Percentiles rank a stretch among this genome's conserved stretches.
phyloP scores from a whole-genome alignment of 2,329 filamentous ascomycete species.

The Dactylellina haptotyla region DNA sequence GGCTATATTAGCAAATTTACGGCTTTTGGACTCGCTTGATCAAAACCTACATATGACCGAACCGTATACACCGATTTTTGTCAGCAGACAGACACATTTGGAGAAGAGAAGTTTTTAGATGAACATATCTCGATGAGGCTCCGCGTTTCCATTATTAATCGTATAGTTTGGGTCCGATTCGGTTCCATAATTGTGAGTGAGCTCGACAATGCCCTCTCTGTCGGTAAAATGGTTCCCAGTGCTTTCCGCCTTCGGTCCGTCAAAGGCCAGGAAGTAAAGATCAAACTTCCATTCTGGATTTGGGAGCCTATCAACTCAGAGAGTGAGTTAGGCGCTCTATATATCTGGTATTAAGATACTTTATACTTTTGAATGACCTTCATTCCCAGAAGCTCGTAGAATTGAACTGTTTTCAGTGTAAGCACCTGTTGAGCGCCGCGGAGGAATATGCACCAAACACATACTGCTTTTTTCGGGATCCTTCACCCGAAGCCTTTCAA shows the following conservation, averaged over 20 bases:
- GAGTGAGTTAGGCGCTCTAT: background rate
- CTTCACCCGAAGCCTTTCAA: slow-evolving; percentile 86
- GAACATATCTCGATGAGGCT: slow-evolving; percentile 69
- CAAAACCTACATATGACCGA: slow-evolving; percentile 57
- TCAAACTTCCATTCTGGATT: slow-evolving; percentile 92
- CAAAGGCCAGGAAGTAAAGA: slow-evolving; percentile 93
- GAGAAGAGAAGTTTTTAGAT: background rate
- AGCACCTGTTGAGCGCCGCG: background rate
- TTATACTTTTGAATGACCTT: slow-evolving; percentile 79
- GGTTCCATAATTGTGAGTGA: slow-evolving; percentile 80
- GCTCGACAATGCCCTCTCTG: slow-evolving; percentile 88
- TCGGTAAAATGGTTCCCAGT: slow-evolving; percentile 79
- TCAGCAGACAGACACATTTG: slow-evolving; percentile 32
- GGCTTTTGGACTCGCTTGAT: background rate
- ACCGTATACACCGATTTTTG: slow-evolving; percentile 54
- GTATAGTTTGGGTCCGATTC: slow-evolving; percentile 84
- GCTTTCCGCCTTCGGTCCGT: slow-evolving; percentile 78
- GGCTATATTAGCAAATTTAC: background rate
- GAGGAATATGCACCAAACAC: slow-evolving; percentile 18
- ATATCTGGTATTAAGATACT: background rate
- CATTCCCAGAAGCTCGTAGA: slow-evolving; percentile 93
- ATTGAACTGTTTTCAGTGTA: slow-evolving; percentile 71
- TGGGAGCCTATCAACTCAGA: slow-evolving; percentile 59
- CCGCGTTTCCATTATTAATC: slow-evolving; percentile 87
- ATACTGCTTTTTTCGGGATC: slow-evolving; percentile 82